phyloP scores from a whole-genome alignment of 176 grass and related monocot genomes.

The Bonia amplexicaulis region DNA sequence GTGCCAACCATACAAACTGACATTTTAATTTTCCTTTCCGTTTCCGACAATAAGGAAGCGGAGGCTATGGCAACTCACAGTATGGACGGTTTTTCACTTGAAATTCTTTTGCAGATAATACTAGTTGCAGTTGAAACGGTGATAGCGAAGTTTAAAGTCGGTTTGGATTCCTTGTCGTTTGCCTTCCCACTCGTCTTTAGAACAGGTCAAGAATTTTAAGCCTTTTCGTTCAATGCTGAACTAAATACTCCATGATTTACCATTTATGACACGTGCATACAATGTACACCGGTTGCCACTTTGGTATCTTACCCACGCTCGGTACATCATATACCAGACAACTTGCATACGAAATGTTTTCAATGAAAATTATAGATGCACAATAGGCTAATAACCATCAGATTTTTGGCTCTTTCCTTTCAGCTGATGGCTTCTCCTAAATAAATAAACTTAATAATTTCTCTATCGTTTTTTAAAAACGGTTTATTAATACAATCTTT shows the following conservation, averaged over 20 bases:
- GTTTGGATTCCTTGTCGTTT: background rate
- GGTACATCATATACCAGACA: too few species aligned
- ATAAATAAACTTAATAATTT: rapidly evolving
- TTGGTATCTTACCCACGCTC: background rate
- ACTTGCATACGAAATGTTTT: background rate
- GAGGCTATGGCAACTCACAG: background rate
- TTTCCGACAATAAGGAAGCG: background rate
- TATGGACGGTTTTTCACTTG: background rate
- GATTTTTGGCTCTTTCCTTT: too few species aligned
- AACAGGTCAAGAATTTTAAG: background rate
- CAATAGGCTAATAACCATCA: background rate
- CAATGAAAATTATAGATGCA: background rate
- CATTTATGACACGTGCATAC: background rate
- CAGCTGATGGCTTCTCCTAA: rapidly evolving
- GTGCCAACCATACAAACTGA: background rate
- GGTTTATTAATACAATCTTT: rapidly evolving
- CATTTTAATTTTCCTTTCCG: background rate
- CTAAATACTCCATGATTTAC: background rate
- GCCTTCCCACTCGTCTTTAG: background rate
- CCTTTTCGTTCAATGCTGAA: background rate
- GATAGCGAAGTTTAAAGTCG: background rate
- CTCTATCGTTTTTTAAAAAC: rapidly evolving
- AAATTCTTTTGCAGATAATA: background rate
- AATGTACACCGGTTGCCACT: background rate
- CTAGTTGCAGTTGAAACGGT: background rate